phyloP scores from a whole-genome alignment of 1,139 yeast species.

The Geotrichum candidum region DNA sequence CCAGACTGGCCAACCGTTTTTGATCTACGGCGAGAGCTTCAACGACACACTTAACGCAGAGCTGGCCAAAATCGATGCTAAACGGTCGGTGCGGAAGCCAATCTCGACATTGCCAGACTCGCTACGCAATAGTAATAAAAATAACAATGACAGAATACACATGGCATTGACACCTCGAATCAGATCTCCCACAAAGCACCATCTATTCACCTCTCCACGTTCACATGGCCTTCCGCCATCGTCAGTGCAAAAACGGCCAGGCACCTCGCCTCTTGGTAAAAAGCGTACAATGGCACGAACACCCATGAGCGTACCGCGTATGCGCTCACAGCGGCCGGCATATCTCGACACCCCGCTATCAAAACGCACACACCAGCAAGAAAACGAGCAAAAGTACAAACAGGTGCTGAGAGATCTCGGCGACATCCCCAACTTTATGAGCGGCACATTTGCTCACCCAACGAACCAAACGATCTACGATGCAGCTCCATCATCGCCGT shows the following conservation, averaged over 20 bases:
- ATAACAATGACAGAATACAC: not conserved
- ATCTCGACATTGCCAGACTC: slow-evolving; percentile 3
- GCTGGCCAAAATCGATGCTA: slow-evolving; percentile 14
- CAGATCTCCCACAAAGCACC: not conserved
- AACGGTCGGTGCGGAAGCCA: slow-evolving; percentile 18
- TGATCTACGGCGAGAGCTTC: slow-evolving; percentile 31
- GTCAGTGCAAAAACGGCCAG: not conserved
- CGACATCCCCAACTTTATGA: not conserved
- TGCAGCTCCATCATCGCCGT: not conserved
- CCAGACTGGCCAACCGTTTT: slow-evolving; percentile 33
- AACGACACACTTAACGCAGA: slow-evolving; percentile 25
- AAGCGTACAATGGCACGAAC: not conserved
- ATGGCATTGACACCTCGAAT: not conserved
- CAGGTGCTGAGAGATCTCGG: not conserved
- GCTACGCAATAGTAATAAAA: not conserved
- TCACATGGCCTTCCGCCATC: not conserved
- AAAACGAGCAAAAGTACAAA: not conserved
- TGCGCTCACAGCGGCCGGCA: not conserved
- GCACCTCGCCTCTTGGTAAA: not conserved
- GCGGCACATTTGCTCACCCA: not conserved
- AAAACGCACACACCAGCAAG: not conserved
- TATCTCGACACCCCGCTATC: not conserved
- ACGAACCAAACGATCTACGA: not conserved
- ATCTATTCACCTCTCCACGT: not conserved
- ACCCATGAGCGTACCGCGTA: not conserved